Evolutionary conservation across 2,329 filamentous ascomycete genomes (phyloP).

Genomic region (Pezizomycotina sp.): DNA sequence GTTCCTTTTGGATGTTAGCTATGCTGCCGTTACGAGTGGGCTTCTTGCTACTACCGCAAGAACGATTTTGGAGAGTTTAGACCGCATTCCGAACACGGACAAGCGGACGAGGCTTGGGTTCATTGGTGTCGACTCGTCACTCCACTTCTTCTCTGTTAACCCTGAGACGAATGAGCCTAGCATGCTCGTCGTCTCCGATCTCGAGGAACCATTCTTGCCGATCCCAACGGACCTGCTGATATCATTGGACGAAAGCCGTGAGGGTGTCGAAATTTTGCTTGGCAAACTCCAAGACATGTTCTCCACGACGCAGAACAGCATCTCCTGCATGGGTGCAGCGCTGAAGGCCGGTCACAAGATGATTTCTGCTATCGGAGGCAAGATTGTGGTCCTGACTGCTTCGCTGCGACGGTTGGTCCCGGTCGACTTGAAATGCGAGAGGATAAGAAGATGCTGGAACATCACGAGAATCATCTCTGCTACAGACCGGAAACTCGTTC

Average conservation of each 20-base stretch:
- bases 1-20: conserved; percentile 90
- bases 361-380: conserved; percentile 83
- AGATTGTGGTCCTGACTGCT: conserved; percentile 80
- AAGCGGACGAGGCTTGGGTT: conserved; percentile 83
- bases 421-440: conserved; percentile 87
- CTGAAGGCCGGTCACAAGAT: conserved; percentile 87
- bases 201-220: conserved; percentile 91
- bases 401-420: conserved; percentile 73
- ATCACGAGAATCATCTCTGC: conserved; percentile 68
- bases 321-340: conserved; percentile 89
- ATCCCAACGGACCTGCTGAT: conserved; percentile 85
- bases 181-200: conserved; percentile 86
- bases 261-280: conserved; percentile 82
- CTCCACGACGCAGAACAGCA: conserved; percentile 74
- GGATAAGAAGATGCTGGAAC: conserved; percentile 94
- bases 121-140: conserved; percentile 80
- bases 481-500: conserved; percentile 88
- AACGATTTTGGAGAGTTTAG: conserved; percentile 86
- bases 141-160: conserved; percentile 92
- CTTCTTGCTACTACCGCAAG: conserved; percentile 81
- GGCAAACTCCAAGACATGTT: conserved; percentile 91
- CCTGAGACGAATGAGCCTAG: conserved; percentile 73
- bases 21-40: conserved; percentile 72
- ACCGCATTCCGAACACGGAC: conserved; percentile 95
- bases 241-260: conserved; percentile 70